Evolutionary conservation across 1,139 yeast species (phyloP).

Genomic region (Candida sojae): DNA sequence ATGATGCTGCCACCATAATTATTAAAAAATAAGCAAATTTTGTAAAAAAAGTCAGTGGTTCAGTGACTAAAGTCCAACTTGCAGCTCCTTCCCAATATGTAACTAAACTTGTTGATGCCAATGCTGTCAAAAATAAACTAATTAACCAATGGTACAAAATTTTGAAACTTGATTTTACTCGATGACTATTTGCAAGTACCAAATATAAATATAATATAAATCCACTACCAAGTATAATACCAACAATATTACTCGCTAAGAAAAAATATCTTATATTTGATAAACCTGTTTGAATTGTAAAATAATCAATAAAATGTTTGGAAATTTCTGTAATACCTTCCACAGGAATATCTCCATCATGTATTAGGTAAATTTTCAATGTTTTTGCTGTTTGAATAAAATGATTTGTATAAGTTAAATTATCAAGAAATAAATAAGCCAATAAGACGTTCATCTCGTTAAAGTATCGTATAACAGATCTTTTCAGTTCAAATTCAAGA

Average conservation of each 20-base stretch:
- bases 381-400: conserved; percentile 47
- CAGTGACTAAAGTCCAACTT: conserved; percentile 31
- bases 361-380: conserved; percentile 36
- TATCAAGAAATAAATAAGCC: conserved; percentile 36
- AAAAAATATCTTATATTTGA: conserved; percentile 10
- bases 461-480: conserved; percentile 23
- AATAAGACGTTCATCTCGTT: conserved; percentile 24
- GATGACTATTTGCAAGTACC: conserved; percentile 54
- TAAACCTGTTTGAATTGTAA: conserved; percentile 19
- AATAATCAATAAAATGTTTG: conserved; percentile 24
- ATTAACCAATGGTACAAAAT: conserved; percentile 61
- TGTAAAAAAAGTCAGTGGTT: conserved; percentile 32
- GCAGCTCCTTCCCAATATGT: conserved; percentile 18
- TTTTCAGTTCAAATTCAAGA: conserved; percentile 11
- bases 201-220: conserved; percentile 31
- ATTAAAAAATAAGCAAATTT: conserved; percentile 26
- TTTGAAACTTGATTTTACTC: conserved; percentile 62
- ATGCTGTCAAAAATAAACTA: conserved; percentile 51
- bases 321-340: not conserved
- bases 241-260: conserved; percentile 8
- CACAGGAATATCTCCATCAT: conserved; percentile 9
- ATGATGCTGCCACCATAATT: conserved; percentile 31
- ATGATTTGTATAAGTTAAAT: conserved; percentile 50
- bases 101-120: conserved; percentile 49
- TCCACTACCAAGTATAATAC: conserved; percentile 11